phyloP scores from a whole-genome alignment of 441 rosid genomes.

The Erysimum cheiri region DNA sequence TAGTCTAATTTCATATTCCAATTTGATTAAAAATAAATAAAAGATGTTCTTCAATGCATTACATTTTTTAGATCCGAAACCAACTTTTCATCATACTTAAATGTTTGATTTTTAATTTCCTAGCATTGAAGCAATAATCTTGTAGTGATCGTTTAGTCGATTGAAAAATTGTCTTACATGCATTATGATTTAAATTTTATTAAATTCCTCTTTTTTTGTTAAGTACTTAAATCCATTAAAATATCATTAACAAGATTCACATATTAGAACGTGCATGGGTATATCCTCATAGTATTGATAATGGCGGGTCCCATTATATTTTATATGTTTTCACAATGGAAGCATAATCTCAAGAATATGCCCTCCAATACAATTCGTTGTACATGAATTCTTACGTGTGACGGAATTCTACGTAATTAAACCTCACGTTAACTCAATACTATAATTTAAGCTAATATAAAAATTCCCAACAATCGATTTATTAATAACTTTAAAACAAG shows the following conservation, averaged over 20 bases:
- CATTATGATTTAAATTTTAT: background rate
- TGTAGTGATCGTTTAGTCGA: background rate
- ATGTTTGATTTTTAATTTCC: background rate
- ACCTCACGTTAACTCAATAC: background rate
- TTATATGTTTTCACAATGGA: slow-evolving; percentile 26
- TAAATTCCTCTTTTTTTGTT: background rate
- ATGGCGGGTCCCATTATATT: slow-evolving; percentile 31
- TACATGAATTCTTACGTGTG: slow-evolving; percentile 36
- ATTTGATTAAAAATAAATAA: background rate
- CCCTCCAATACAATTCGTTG: background rate
- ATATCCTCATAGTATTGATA: slow-evolving; percentile 1
- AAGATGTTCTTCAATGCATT: background rate
- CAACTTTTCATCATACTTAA: background rate
- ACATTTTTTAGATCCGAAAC: background rate
- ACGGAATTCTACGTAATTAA: slow-evolving; percentile 6
- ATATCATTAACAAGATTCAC: slow-evolving; percentile 22
- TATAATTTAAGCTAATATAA: background rate
- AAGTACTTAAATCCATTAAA: background rate
- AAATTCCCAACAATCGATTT: slow-evolving; percentile 13
- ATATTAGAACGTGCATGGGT: slow-evolving; percentile 39
- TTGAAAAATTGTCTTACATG: background rate
- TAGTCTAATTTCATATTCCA: background rate
- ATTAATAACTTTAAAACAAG: slow-evolving; percentile 13
- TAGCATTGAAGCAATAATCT: background rate
- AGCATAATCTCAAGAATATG: slow-evolving; percentile 40